Percentiles rank a stretch among this genome's conserved stretches.
Conservation (phyloP, 2,329 filamentous ascomycete species). For the Capronia coronata region DNA sequence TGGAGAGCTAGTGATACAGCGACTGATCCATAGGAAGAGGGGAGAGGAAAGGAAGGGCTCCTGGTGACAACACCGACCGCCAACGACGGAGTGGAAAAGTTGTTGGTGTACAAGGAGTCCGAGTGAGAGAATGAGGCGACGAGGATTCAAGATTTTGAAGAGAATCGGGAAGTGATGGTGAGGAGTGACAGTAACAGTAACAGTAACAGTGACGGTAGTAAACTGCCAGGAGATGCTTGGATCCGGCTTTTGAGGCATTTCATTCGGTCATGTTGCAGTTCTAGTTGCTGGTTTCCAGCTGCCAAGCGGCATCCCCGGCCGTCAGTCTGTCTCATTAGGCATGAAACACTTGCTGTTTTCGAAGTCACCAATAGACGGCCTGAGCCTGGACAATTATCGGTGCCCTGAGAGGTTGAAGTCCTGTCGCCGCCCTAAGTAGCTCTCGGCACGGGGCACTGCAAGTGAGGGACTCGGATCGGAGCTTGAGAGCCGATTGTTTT, state of each 20-base stretch:
- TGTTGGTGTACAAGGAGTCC: neutral
- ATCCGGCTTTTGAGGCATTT: conserved; percentile 1
- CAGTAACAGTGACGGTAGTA: too few species aligned
- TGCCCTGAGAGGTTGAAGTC: neutral
- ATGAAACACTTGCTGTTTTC: neutral
- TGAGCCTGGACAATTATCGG: neutral
- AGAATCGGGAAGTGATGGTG: too few species aligned
- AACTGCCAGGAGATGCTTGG: too few species aligned
- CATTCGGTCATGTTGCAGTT: neutral
- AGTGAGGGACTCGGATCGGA: too few species aligned
- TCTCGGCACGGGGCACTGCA: neutral
- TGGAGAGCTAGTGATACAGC: conserved; percentile 20
- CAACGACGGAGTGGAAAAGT: conserved; percentile 8
- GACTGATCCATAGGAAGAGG: conserved; percentile 22
- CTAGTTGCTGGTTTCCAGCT: too few species aligned
- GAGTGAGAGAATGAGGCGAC: neutral
- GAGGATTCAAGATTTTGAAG: neutral
- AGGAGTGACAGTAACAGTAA: too few species aligned
- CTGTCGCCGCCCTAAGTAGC: neutral
- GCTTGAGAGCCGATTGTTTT: neutral
- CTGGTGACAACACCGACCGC: conserved; percentile 8
- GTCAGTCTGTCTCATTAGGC: neutral
- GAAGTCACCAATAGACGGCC: neutral
- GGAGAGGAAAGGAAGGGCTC: conserved; percentile 1
- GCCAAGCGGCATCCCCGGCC: neutral